Base-by-base conservation (phyloP, 148 eudicot species). In the Gaultheria prostrata region DNA sequence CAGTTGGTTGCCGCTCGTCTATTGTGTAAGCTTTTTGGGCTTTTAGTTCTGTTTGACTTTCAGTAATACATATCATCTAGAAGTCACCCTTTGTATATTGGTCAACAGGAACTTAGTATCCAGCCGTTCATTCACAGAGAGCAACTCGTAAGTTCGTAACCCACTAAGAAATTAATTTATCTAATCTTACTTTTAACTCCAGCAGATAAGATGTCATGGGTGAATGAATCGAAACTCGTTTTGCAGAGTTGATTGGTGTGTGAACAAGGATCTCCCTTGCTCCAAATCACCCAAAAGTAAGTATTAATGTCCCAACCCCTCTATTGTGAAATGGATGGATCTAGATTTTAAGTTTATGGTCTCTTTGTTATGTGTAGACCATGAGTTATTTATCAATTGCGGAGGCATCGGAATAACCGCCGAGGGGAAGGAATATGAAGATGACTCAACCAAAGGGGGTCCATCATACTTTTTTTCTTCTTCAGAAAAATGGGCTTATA, bases 401-500 rank as follows among this genome's bases (percentile, higher is more conserved):
- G 95, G 93, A 79, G 95, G 95, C 82, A 35, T 63, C 75, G 48
- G 51, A 79, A 57, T 77, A 79, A 79, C 21, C 8, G 80, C 84
- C 57, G 86, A 86, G 6, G 90, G 87, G 54, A 69, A 90, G 50
- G 85, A 83, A n/a, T 92, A 91, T 43, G 91, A 89, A 85, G 92
- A 80, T 49, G 95, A 93, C 85, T 33, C 75, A 24, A 30, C 49
- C 61, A 24, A 51, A 4, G 83, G 73, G n/a, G 94, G 93, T 13
- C 86, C 93, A 28, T 89, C 95, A 39, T 85, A 67, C 72, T 94
- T 92, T 49, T 89, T n/a, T 85, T 46, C 90, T 28, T 81, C 87
- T 74, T 86, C 87, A 63, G 80, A 91, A 81, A 89, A 86, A 70
- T 93, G 98, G 98, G 95, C 95, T 88, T 89, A 89, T 84, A 91